phyloP scores from a whole-genome alignment of 768 basidiomycete genomes.

The Ephemerocybe angulata region DNA sequence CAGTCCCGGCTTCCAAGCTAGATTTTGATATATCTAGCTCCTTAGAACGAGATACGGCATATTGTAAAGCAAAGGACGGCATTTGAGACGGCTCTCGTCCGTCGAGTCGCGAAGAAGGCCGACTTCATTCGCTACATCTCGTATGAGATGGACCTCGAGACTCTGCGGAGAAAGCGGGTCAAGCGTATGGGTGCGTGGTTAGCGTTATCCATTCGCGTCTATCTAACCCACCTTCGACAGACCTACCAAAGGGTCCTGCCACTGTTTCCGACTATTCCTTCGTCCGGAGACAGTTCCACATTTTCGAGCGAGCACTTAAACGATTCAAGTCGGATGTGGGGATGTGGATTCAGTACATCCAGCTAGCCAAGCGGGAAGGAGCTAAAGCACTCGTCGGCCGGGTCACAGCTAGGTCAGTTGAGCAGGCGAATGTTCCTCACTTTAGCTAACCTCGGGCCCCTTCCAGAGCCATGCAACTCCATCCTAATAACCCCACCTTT shows the following conservation, averaged over 20 bases:
- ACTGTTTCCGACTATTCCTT: conserved; percentile 84
- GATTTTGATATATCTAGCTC: conserved; percentile 14
- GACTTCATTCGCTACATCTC: conserved; percentile 90
- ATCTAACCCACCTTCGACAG: conserved; percentile 22
- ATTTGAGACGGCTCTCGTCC: conserved; percentile 80
- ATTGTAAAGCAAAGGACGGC: conserved; percentile 82
- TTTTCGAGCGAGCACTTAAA: conserved; percentile 85
- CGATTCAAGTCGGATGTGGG: conserved; percentile 86
- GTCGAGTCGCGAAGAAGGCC: conserved; percentile 77
- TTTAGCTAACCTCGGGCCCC: conserved; percentile 10
- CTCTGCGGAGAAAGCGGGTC: conserved; percentile 69
- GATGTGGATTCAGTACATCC: conserved; percentile 87
- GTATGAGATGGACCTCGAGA: conserved; percentile 88
- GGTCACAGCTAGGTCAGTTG: conserved; percentile 71
- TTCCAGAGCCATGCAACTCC: conserved; percentile 77
- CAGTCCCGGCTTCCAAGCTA: neutral
- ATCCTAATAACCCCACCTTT: conserved; percentile 71
- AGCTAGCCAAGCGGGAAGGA: conserved; percentile 76
- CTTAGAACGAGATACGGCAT: conserved; percentile 72
- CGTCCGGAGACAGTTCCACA: conserved; percentile 79
- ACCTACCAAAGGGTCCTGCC: conserved; percentile 43
- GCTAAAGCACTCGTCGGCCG: conserved; percentile 78
- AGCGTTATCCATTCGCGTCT: neutral
- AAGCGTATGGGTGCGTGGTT: conserved; percentile 60
- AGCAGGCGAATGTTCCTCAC: conserved; percentile 2